Conservation (phyloP, 208 protist species). For the Angomonas deanei region DNA sequence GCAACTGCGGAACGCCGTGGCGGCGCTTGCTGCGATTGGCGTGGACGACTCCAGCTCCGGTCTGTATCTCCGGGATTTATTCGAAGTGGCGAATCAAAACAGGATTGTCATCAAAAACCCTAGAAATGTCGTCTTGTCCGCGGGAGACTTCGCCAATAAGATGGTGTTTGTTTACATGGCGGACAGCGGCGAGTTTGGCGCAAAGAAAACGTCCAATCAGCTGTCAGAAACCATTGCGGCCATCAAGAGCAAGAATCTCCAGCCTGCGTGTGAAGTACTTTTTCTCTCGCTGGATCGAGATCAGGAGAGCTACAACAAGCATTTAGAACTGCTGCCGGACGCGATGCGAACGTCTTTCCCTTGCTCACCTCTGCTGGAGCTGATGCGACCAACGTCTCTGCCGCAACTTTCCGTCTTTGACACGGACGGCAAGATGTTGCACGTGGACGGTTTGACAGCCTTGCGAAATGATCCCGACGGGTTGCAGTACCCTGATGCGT, state of each 20-base stretch:
- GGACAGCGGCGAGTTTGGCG: conserved; percentile 1
- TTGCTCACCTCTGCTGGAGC: conserved; percentile 16
- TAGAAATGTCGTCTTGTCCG: conserved; percentile 23
- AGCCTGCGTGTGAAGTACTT: conserved; percentile 27
- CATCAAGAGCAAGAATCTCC: conserved; percentile 10
- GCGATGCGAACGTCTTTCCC: conserved; percentile 45
- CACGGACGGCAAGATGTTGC: conserved; percentile 39
- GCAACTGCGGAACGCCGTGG: conserved; percentile 11
- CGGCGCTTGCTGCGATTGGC: conserved; percentile 12
- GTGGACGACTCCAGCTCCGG: conserved; percentile 20
- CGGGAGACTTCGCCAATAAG: conserved; percentile 26
- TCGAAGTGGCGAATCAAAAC: conserved; percentile 7
- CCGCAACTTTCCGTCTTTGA: conserved; percentile 53
- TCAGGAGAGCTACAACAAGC: conserved; percentile 32
- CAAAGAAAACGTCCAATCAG: conserved; percentile 27
- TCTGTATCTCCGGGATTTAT: conserved; percentile 18
- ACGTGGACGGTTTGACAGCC: conserved; percentile 46
- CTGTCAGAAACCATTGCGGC: conserved; percentile 21
- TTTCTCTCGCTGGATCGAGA: conserved; percentile 51
- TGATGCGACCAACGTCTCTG: conserved; percentile 21
- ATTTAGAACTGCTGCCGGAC: conserved; percentile 22
- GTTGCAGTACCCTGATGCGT: conserved; percentile 37
- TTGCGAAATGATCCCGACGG: conserved; percentile 52
- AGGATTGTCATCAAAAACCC: conserved; percentile 29
- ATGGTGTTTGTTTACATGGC: conserved; percentile 49